Evolutionary conservation across 768 basidiomycete species (phyloP).

Genomic region (Boletus reticuloceps): DNA sequence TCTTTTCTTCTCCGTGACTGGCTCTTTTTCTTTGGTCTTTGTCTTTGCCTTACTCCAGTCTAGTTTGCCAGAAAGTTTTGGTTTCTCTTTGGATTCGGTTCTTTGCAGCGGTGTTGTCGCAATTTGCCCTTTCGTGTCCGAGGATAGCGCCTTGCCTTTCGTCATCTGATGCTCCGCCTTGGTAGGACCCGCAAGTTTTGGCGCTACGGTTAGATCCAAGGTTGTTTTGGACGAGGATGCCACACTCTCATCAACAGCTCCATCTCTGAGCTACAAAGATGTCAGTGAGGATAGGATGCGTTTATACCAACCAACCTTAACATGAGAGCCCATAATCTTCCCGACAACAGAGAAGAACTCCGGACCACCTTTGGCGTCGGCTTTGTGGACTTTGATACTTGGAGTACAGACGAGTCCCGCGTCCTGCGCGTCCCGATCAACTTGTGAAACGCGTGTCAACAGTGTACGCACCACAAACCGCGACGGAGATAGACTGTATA

Average conservation of each 20-base stretch:
- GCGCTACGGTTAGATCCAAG: constrained; percentile 27
- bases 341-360: constrained; percentile 30
- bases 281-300: neutral
- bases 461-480: constrained; percentile 42
- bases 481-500: constrained; percentile 73
- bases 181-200: constrained; percentile 8
- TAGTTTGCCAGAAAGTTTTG: constrained; percentile 47
- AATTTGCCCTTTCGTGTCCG: constrained; percentile 24
- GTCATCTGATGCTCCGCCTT: constrained; percentile 14
- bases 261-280: constrained; percentile 15
- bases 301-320: constrained; percentile 40
- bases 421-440: constrained; percentile 36
- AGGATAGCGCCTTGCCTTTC: constrained; percentile 25
- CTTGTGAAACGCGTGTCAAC: neutral
- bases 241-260: constrained; percentile 2
- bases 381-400: constrained; percentile 28
- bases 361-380: constrained; percentile 30
- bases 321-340: constrained; percentile 43
- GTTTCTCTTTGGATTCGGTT: constrained; percentile 26
- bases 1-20: constrained; percentile 1
- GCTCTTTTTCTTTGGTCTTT: constrained; percentile 41
- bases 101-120: constrained; percentile 16
- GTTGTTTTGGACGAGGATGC: constrained; percentile 47
- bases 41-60: constrained; percentile 61
- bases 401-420: constrained; percentile 40